These are phyloP conservation scores for Buxus sempervirens DNA, from an alignment of 164 flowering plant genomes.

Conservation along the genomic window DNA sequence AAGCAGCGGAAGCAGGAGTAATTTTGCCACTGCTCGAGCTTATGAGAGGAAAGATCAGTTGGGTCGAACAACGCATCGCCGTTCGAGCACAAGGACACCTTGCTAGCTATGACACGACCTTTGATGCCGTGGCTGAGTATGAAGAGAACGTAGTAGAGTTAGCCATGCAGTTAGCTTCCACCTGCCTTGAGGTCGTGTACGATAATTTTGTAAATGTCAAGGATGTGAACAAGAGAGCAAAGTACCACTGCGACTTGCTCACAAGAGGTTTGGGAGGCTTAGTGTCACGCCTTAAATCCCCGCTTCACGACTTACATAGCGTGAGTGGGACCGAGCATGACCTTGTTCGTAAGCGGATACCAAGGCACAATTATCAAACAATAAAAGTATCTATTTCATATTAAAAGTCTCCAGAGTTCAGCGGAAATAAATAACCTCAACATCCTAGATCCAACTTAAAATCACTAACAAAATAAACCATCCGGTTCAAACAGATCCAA, in stretches of 20 bases:
- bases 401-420: no score
- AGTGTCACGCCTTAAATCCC: no score
- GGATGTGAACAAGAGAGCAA: constrained; percentile 33
- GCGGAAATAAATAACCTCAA: no score
- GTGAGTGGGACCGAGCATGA: no score
- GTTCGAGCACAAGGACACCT: constrained; percentile 81
- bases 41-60: constrained; percentile 62
- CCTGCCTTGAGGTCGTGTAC: constrained; percentile 51
- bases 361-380: no score
- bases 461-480: no score
- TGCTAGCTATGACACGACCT: constrained; percentile 61
- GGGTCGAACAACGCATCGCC: constrained; percentile 90
- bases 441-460: no score
- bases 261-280: constrained; percentile 65
- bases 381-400: no score
- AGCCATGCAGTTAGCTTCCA: constrained; percentile 49
- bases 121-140: constrained; percentile 36
- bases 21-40: constrained; percentile 68
- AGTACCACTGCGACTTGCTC: constrained; percentile 64
- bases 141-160: constrained; percentile 48
- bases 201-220: constrained; percentile 37
- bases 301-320: no score
- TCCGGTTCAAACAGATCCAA: no score
- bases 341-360: no score
- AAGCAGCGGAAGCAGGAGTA: constrained; percentile 58